phyloP scores from a whole-genome alignment of 768 basidiomycete species.

The Termitomyces sp. region DNA sequence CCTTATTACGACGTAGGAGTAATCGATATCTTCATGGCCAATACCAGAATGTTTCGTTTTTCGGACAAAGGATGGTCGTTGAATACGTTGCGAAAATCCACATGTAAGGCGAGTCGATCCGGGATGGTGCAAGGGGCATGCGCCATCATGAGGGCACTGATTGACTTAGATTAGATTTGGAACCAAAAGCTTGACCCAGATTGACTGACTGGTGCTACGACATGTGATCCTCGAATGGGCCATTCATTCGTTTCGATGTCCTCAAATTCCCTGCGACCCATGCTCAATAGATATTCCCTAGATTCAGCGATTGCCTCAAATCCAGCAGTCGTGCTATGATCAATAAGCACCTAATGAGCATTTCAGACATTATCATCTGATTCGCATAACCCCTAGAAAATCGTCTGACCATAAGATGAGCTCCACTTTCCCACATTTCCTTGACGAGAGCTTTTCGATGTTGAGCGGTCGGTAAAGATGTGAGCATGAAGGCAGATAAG shows the following conservation, averaged over 20 bases:
- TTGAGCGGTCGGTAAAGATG: conserved; percentile 58
- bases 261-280: conserved; percentile 56
- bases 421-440: conserved; percentile 91
- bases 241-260: conserved; percentile 32
- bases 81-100: conserved; percentile 82
- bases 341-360: conserved; percentile 68
- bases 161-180: conserved; percentile 3
- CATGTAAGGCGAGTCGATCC: conserved; percentile 56
- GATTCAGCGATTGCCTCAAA: conserved; percentile 80
- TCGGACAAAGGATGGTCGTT: conserved; percentile 81
- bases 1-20: conserved; percentile 87
- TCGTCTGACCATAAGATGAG: conserved; percentile 63
- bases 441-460: conserved; percentile 64
- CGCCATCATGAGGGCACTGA: conserved; percentile 87
- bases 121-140: conserved; percentile 71
- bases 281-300: conserved; percentile 61
- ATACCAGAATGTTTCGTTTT: conserved; percentile 80
- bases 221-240: conserved; percentile 57
- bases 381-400: conserved; percentile 6
- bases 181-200: conserved; percentile 7
- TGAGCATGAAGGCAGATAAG: conserved; percentile 81
- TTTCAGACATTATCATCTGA: neutral
- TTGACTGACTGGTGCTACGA: conserved; percentile 77
- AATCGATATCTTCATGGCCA: conserved; percentile 84
- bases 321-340: conserved; percentile 71